Conservation (phyloP, 495 filamentous ascomycete genomes). For the Penicillium soppii region DNA sequence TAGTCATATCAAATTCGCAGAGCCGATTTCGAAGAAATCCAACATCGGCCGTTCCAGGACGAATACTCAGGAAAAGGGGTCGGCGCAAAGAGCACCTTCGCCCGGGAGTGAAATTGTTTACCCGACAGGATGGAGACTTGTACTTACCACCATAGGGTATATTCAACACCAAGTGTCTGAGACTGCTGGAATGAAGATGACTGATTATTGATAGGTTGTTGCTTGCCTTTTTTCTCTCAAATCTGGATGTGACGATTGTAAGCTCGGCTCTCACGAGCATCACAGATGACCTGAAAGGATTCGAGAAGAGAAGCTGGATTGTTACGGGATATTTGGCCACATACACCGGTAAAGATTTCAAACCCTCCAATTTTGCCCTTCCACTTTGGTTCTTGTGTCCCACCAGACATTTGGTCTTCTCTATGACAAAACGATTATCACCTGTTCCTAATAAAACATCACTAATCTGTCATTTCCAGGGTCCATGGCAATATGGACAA, state of each 20-base stretch:
- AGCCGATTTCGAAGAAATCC: slow-evolving; percentile 15
- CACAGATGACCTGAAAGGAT: slow-evolving; percentile 51
- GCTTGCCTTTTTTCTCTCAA: slow-evolving; percentile 57
- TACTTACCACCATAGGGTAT: slow-evolving; percentile 39
- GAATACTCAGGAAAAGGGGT: slow-evolving; percentile 22
- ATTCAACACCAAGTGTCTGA: neutral
- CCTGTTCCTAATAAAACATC: neutral
- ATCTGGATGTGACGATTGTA: slow-evolving; percentile 63
- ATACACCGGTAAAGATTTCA: slow-evolving; percentile 45
- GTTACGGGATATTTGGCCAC: slow-evolving; percentile 57
- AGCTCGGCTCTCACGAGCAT: slow-evolving; percentile 62
- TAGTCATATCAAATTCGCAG: slow-evolving; percentile 24
- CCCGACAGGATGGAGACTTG: slow-evolving; percentile 47
- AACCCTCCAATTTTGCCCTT: neutral
- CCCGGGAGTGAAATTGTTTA: slow-evolving; percentile 33
- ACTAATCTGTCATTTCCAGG: slow-evolving; percentile 19
- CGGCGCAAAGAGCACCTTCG: slow-evolving; percentile 20
- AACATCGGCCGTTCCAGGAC: slow-evolving; percentile 6
- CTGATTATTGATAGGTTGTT: slow-evolving; percentile 40
- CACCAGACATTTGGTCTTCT: neutral
- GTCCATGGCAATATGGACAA: slow-evolving; percentile 58
- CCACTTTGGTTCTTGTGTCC: neutral
- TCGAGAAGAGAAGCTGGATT: slow-evolving; percentile 55
- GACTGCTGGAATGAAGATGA: neutral
- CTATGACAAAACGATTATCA: neutral